Base-by-base conservation (phyloP, 78 protist species). In the Chrysochromulina parva region DNA sequence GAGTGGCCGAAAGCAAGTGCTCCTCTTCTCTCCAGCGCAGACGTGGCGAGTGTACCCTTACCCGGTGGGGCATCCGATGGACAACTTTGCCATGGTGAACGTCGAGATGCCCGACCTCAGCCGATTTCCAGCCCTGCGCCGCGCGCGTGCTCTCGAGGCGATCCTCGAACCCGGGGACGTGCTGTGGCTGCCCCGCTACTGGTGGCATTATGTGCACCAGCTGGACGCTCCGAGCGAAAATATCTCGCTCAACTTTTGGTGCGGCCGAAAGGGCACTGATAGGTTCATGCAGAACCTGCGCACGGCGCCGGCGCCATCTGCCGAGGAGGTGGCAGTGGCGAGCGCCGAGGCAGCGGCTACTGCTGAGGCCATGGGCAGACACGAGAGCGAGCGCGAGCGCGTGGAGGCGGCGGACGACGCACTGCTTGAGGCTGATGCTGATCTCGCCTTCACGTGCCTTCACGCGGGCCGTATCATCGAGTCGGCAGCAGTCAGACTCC, bases 181-280 rank as follows among this genome's bases (percentile, higher is more conserved):
- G 82, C 82, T 74, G 13, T 74, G 82, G 82, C 50, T 74, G 57
- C 82, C 82, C 3, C 55, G 57, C 22, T 74, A 17, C 82, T 19
- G 22, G 26, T 74, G 82, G 82, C 82, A 74, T 55, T 13, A 48
- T 11, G 82, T 74, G 24, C 82, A 24, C 26, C 82, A 74, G 82
- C 26, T 13, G 28, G 82, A n/a, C 55, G 82, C 13, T 7, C 9
- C 16, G n/a, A 16, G 17, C 26, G 28, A 28, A n/a, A 74, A 74
- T 13, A 53, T 74, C 82, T 74, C 82, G 53, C 55, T 74, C 57
- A 74, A 74, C 55, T 74, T 74, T 48, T 74, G 82, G 82, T 3
- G 6, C 53, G 82, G 82, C n/a, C 28, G 3, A 13, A 28, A 16
- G 82, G 82, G 82, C 82, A 2, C 3, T 55, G n/a, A 3, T 3